Percentiles rank a stretch among this genome's conserved stretches.
These are phyloP conservation scores for Penicillium soppii DNA, from an alignment of 495 filamentous ascomycete species.

Conservation along the genomic window DNA sequence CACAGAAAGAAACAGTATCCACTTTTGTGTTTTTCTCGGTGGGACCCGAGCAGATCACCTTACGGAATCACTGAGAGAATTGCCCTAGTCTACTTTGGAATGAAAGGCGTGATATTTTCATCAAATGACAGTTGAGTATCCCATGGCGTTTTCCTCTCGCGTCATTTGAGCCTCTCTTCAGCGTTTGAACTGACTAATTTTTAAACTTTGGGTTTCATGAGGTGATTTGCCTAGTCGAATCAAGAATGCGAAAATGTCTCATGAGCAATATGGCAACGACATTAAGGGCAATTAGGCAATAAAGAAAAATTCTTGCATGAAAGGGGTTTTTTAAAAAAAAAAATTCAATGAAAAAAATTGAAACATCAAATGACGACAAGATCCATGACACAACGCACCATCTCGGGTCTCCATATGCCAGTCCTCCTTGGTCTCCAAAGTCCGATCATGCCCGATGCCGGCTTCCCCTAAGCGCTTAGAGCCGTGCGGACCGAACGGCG, in stretches of 20 bases:
- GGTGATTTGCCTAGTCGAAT: conserved; percentile 3
- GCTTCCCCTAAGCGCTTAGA: conserved; percentile 8
- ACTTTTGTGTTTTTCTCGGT: conserved; percentile 7
- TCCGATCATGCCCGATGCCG: conserved; percentile 17
- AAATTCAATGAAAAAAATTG: not conserved
- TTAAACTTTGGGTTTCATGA: conserved; percentile 6
- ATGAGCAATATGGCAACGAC: not conserved
- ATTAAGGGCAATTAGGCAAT: not conserved
- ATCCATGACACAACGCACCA: not conserved
- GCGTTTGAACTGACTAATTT: not conserved
- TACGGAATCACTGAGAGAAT: conserved; percentile 19
- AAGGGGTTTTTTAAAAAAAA: not conserved
- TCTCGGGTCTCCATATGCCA: not conserved
- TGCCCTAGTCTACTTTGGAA: conserved; percentile 8
- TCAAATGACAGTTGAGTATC: conserved; percentile 5
- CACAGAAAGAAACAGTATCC: conserved; percentile 14
- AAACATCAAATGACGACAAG: conserved; percentile 3
- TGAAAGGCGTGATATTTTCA: conserved; percentile 20
- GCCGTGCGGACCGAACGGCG: conserved; percentile 26
- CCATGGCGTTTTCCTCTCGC: conserved; percentile 14
- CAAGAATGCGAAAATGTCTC: not conserved
- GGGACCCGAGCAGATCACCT: conserved; percentile 13
- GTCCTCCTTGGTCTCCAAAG: too few relatives aligned
- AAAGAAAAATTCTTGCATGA: not conserved
- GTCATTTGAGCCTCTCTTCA: not conserved